These are phyloP conservation scores for Ogataea methylovora DNA, from an alignment of 805 yeast species.

Conservation along the genomic window DNA sequence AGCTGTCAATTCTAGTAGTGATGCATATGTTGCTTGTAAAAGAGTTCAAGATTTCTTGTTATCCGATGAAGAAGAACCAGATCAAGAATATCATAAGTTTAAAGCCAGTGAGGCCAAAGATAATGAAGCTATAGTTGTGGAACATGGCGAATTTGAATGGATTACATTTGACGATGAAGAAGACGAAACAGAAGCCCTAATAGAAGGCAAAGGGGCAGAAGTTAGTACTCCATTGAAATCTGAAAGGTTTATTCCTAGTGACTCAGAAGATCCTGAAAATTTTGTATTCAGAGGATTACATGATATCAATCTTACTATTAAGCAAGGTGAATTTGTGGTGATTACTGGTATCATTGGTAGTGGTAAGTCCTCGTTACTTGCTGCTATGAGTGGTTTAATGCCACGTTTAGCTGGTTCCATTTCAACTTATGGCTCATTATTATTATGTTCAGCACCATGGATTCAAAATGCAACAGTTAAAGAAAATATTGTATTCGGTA, in stretches of 20 bases:
- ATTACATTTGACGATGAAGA: constrained; percentile 29
- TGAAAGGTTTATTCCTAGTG: not conserved
- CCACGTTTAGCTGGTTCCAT: constrained; percentile 43
- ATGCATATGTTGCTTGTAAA: constrained; percentile 52
- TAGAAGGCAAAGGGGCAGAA: not conserved
- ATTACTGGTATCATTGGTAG: constrained; percentile 78
- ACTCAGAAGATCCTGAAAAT: constrained; percentile 5
- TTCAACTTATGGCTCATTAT: constrained; percentile 42
- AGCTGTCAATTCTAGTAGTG: constrained; percentile 61
- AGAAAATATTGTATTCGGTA: constrained; percentile 68
- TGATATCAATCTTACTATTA: constrained; percentile 44
- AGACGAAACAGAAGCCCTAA: constrained; percentile 1
- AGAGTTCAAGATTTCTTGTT: constrained; percentile 49
- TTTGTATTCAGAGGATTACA: constrained; percentile 32
- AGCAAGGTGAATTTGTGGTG: constrained; percentile 64
- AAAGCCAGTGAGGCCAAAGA: constrained; percentile 3
- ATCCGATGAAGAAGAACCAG: constrained; percentile 28
- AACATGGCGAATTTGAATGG: constrained; percentile 62
- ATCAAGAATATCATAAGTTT: constrained; percentile 9
- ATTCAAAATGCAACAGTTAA: constrained; percentile 73
- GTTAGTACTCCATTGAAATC: not conserved
- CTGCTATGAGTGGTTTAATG: constrained; percentile 68
- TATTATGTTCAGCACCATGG: constrained; percentile 59
- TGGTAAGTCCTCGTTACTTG: constrained; percentile 69
- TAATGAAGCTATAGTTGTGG: constrained; percentile 39